Conservation (phyloP, 345 rosid species). For the Populus deltoides region DNA sequence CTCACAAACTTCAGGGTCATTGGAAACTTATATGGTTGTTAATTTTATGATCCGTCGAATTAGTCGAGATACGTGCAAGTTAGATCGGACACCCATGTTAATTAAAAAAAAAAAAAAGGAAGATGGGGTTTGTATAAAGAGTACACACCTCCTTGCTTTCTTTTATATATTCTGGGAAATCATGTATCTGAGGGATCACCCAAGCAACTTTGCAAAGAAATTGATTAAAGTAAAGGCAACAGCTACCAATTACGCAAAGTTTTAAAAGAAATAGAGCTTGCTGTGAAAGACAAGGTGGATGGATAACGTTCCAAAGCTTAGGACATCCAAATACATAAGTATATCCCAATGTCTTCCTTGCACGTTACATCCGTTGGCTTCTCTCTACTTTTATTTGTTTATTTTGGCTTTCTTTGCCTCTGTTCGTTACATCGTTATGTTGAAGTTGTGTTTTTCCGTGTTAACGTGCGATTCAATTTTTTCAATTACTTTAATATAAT, state of each 20-base stretch:
- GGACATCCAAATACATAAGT: too few relatives aligned
- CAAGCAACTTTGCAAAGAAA: neutral
- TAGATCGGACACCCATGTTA: too few relatives aligned
- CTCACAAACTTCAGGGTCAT: too few relatives aligned
- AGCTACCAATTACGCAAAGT: neutral
- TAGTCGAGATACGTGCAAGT: rapidly evolving
- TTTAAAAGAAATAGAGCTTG: neutral
- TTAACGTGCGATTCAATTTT: too few relatives aligned
- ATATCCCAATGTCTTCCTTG: slow-evolving; percentile 1
- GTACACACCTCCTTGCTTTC: too few relatives aligned
- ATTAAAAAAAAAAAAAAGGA: too few relatives aligned
- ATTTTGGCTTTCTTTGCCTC: neutral
- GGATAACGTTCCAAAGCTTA: neutral
- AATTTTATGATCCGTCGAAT: rapidly evolving
- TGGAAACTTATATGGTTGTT: too few relatives aligned
- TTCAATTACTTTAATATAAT: too few relatives aligned
- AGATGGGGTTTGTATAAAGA: too few relatives aligned
- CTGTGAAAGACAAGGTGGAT: slow-evolving; percentile 1
- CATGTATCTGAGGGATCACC: neutral
- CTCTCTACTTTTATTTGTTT: neutral
- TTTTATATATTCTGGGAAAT: neutral
- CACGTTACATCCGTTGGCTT: neutral
- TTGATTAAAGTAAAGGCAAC: neutral
- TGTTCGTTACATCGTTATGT: neutral
- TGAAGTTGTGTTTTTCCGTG: too few relatives aligned